Conservation (phyloP, 495 filamentous ascomycete genomes). For the Tuber borchii region DNA sequence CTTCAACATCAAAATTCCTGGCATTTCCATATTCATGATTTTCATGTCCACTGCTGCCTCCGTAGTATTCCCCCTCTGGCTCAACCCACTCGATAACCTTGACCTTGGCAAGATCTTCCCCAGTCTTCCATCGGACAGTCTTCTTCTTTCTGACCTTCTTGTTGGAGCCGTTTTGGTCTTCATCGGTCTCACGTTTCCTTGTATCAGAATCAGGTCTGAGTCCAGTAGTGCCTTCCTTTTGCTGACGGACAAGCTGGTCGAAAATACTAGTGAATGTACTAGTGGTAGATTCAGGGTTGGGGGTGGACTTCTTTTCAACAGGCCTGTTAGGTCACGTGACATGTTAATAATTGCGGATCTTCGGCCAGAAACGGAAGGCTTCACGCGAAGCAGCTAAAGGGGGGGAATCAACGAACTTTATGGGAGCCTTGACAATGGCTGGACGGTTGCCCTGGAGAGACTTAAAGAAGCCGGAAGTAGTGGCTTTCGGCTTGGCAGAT, state of each 20-base stretch:
- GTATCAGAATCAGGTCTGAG: slow-evolving; percentile 31
- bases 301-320: slow-evolving; percentile 35
- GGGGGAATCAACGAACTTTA: slow-evolving; percentile 39
- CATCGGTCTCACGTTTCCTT: slow-evolving; percentile 36
- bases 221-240: slow-evolving; percentile 37
- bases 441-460: slow-evolving; percentile 37
- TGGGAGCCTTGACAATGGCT: slow-evolving; percentile 34
- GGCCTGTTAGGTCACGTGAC: slow-evolving; percentile 40
- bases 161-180: slow-evolving; percentile 36
- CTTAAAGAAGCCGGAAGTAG: slow-evolving; percentile 42
- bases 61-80: slow-evolving; percentile 42
- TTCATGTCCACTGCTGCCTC: slow-evolving; percentile 38
- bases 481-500: slow-evolving; percentile 39
- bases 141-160: slow-evolving; percentile 43
- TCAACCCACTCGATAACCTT: slow-evolving; percentile 42
- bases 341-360: slow-evolving; percentile 32
- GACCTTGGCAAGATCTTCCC: slow-evolving; percentile 38
- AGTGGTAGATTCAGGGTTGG: slow-evolving; percentile 21
- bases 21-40: slow-evolving; percentile 40
- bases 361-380: slow-evolving; percentile 23
- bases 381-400: slow-evolving; percentile 26
- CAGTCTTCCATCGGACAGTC: slow-evolving; percentile 42
- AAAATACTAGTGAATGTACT: slow-evolving; percentile 42
- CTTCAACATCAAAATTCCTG: slow-evolving; percentile 39
- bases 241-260: slow-evolving; percentile 38